Base-by-base conservation (phyloP, 495 filamentous ascomycete genomes). In the Clohesyomyces aquaticus region DNA sequence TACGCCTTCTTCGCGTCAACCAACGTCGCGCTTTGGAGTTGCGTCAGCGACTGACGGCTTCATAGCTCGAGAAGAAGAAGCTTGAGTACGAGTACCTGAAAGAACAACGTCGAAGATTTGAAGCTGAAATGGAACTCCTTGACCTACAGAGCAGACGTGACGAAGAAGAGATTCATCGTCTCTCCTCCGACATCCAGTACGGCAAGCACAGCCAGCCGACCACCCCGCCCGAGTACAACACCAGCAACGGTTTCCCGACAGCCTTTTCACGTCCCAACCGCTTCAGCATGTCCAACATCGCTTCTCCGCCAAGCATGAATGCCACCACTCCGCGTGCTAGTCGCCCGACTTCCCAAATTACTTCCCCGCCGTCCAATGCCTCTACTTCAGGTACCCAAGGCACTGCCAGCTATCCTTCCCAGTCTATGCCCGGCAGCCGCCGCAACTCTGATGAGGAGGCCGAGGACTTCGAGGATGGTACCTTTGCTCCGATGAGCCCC, bases 141-240 rank as follows among this genome's bases (percentile, higher is more conserved):
- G 92, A 95, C 68, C 80, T 91, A 61, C 88, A 93, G 72, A 86
- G 91, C 71, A 85, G 88, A 45, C 83, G 78, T 63, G 89, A 94
- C 68, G 90, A 91, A 72, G 82, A 85, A 51, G 91, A 96, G 69
- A 87, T 96, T 72, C 85, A 86, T 26, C 84, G 87, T 74, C 87
- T 97, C 74, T 87, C 88, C 60, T 86, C 89, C 67, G 88, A 91
- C 55, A 77, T 97, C 64, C 75, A 83, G 74, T 77, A 83, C 76
- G 90, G 90, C 35, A 88, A 91, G 59, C 87, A 91, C 74, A 93
- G 91, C 54, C 93, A 98, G 77, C 93, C 93, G 9, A 96, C 94
- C 12, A 98, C 95, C 18, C 94, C 94, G n/a, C 94, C 94, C 19
- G 94, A 98, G 73, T 91, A 91, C 72, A 88, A 85, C 63, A 91